phyloP scores from a whole-genome alignment of 805 yeast species.

The Ogataea ganodermae region DNA sequence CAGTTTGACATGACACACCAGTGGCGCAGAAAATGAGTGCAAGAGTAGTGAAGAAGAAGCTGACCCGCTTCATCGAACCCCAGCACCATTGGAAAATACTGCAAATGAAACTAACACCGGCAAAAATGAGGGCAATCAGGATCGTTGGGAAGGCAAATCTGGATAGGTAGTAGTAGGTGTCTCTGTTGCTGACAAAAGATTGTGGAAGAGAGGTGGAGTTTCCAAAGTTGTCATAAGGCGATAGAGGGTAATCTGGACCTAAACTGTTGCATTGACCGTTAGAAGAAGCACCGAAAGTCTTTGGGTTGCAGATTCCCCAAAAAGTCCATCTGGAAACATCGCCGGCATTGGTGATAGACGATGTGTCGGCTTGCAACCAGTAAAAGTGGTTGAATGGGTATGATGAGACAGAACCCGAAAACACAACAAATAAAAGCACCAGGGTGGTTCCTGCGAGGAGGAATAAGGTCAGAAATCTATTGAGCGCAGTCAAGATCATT shows the following conservation, averaged over 20 bases:
- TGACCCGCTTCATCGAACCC: slow-evolving; percentile 52
- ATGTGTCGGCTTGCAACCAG: slow-evolving; percentile 72
- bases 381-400: slow-evolving; percentile 67
- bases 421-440: slow-evolving; percentile 55
- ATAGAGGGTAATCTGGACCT: slow-evolving; percentile 72
- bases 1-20: slow-evolving; percentile 73
- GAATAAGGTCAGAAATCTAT: slow-evolving; percentile 33
- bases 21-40: slow-evolving; percentile 58
- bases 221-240: slow-evolving; percentile 73
- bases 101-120: slow-evolving; percentile 61
- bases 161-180: slow-evolving; percentile 61
- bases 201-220: slow-evolving; percentile 54
- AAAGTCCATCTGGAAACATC: slow-evolving; percentile 72
- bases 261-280: slow-evolving; percentile 40
- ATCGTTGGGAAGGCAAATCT: slow-evolving; percentile 67
- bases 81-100: slow-evolving; percentile 60
- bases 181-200: slow-evolving; percentile 54
- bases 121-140: slow-evolving; percentile 59
- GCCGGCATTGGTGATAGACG: slow-evolving; percentile 46
- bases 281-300: slow-evolving; percentile 23
- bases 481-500: slow-evolving; percentile 22
- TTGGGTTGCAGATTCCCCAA: slow-evolving; percentile 70
- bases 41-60: slow-evolving; percentile 50
- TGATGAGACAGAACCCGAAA: slow-evolving; percentile 61
- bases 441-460: slow-evolving; percentile 50